A percentile compares a stretch with the other conserved stretches of the same genome.
These are phyloP conservation scores for Fusarium nygamai DNA, from an alignment of 2,329 filamentous ascomycete genomes.

Conservation along the genomic window DNA sequence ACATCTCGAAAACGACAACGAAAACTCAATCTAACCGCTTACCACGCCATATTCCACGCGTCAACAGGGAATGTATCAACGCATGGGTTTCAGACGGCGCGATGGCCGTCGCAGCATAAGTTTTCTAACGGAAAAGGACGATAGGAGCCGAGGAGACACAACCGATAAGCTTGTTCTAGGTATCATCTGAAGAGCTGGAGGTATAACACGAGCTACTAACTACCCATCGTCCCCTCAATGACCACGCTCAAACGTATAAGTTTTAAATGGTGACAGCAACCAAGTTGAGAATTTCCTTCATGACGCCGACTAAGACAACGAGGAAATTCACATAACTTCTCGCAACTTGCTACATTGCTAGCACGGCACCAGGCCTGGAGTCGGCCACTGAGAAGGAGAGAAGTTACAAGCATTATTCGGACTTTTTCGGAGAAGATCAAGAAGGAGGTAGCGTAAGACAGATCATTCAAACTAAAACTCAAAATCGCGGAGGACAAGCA, in stretches of 20 bases:
- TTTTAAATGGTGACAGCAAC: fast-evolving
- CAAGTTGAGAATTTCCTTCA: fast-evolving
- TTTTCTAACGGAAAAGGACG: background rate
- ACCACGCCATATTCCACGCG: background rate
- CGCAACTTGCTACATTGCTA: background rate
- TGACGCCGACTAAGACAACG: fast-evolving
- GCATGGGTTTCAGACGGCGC: background rate
- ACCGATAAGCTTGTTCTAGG: background rate
- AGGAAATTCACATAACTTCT: background rate
- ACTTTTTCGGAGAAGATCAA: background rate
- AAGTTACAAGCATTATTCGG: background rate
- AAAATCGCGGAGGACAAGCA: background rate
- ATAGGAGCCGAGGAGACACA: background rate
- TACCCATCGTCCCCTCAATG: fast-evolving
- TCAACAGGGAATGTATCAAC: background rate
- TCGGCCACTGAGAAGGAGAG: background rate
- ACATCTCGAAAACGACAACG: background rate
- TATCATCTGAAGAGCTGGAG: background rate
- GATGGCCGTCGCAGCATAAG: background rate
- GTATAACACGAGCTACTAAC: fast-evolving
- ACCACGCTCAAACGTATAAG: fast-evolving
- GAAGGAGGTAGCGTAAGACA: fast-evolving
- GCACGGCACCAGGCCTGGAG: fast-evolving
- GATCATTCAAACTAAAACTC: background rate
- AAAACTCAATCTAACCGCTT: background rate